Percentiles rank a stretch among this genome's conserved stretches.
These are phyloP conservation scores for Beauveria scarabaeidicola DNA, from an alignment of 2,329 filamentous ascomycete species.

Conservation along the genomic window DNA sequence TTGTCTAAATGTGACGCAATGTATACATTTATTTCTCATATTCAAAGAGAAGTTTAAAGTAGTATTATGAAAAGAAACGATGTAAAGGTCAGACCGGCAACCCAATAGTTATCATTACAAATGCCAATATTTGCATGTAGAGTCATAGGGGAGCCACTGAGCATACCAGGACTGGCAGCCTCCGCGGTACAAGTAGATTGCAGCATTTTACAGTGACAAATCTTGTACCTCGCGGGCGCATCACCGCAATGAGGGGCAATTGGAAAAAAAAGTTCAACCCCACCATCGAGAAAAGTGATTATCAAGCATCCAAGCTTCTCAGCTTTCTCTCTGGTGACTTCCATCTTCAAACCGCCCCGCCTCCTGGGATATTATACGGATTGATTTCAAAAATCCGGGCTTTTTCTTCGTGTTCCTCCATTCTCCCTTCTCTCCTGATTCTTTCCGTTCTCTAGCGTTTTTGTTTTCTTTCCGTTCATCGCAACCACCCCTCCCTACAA, in stretches of 20 bases:
- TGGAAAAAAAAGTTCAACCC: constrained; percentile 10
- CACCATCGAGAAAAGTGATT: constrained; percentile 11
- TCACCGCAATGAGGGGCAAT: constrained; percentile 7
- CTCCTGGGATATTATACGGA: background rate
- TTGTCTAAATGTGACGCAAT: too few relatives aligned
- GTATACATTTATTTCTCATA: too few relatives aligned
- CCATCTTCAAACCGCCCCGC: background rate
- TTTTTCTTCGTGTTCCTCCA: background rate
- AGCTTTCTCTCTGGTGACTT: constrained; percentile 2
- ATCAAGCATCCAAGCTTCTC: constrained; percentile 8
- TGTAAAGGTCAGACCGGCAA: background rate
- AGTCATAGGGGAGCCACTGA: background rate
- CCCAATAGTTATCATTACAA: background rate
- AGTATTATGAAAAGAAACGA: too few relatives aligned
- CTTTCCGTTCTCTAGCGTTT: background rate
- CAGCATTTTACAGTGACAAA: background rate
- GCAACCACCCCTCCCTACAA: background rate
- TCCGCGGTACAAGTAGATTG: background rate
- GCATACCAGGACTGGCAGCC: background rate
- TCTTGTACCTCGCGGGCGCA: background rate
- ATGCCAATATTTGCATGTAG: too few relatives aligned
- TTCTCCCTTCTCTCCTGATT: background rate
- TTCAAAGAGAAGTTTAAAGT: too few relatives aligned
- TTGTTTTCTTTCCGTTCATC: background rate
- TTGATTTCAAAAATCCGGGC: background rate